Evolutionary conservation across 2,329 filamentous ascomycete species (phyloP).

Genomic region (Cladosporium sp.): DNA sequence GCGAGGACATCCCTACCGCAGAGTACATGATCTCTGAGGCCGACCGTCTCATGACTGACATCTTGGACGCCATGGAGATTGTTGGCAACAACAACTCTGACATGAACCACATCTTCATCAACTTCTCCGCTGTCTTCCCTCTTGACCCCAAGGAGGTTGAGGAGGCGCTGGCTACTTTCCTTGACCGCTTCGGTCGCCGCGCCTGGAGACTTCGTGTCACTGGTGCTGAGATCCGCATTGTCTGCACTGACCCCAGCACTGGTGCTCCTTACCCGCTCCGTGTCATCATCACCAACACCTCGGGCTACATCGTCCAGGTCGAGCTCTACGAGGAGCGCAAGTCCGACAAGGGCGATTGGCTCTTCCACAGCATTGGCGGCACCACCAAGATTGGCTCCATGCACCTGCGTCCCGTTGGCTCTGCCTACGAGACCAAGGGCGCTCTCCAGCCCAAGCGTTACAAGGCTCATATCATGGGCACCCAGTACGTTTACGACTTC

Average conservation of each 20-base stretch:
- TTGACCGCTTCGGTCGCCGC: constrained; percentile 92
- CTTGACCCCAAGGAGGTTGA: constrained; percentile 87
- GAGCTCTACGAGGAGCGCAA: constrained; percentile 98
- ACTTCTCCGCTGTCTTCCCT: constrained; percentile 97
- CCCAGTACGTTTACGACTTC: constrained; percentile 99
- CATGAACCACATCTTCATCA: constrained; percentile 99
- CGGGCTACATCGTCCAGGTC: constrained; percentile 94
- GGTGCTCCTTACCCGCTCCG: constrained; percentile 87
- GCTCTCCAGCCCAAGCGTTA: constrained; percentile 98
- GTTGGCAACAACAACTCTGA: constrained; percentile 99
- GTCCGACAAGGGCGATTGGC: constrained; percentile 96
- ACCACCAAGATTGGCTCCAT: constrained; percentile 94
- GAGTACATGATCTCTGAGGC: constrained; percentile 98
- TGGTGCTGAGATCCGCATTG: constrained; percentile 95
- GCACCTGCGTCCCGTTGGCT: constrained; percentile 87
- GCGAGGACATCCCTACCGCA: constrained; percentile 96
- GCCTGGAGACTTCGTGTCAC: constrained; percentile 96
- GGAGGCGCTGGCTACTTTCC: constrained; percentile 88
- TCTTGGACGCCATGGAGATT: constrained; percentile 95
- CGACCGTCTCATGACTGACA: constrained; percentile 94
- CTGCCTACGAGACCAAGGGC: constrained; percentile 96
- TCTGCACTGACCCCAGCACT: constrained; percentile 87
- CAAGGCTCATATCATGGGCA: constrained; percentile 99
- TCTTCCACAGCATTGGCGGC: constrained; percentile 96
- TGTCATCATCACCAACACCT: constrained; percentile 97